Evolutionary conservation across 352 stramenopile species (phyloP), one percentile per base, ranked within the genome.

Genomic region (Globisporangium apiculatum): DNA sequence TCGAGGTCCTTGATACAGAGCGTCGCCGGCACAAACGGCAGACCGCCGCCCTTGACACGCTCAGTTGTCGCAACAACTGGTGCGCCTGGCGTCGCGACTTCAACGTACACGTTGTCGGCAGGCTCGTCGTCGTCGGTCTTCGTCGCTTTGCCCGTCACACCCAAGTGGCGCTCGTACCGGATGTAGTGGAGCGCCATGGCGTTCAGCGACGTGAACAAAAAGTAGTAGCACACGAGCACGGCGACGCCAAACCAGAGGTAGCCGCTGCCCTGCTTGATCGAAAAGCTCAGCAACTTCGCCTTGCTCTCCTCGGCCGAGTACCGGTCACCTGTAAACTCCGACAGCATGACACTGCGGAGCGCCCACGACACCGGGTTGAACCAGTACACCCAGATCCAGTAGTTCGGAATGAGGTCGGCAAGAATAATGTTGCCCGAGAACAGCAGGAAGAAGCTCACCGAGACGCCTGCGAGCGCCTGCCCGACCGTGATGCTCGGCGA

Each of bases 341-440:
- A 73, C 15, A 77, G 56, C 12, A 57, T 56, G 4, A 79, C 10
- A 12, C 58, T 55, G 5, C 72, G 68, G n/a, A 73, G 57, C 14
- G 38, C 57, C 75, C 74, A 86, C 4, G 60, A 42, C 8, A 86
- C 53, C 4, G 76, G 77, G 47, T 82, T 79, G 10, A 87, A 41
- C 60, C 67, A 85, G 61, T 76, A 81, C 37, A 82, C 48, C 72
- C 72, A 81, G 35, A 66, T 72, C 24, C 51, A 71, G 40, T 73
- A 73, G 49, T 64, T 52, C 3, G 72, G 76, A 15, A 87, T 75
- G 2, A 69, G 49, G 5, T 56, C 51, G 43, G 75, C 70, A 8
- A 71, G 53, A 48, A 81, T 64, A 9, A 69, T 51, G 53, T 72
- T 69, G 7, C 67, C 67, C 17, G 60, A 56, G 17, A 83, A 86